Evolutionary conservation across 2,329 filamentous ascomycete species (phyloP).

Genomic region (Coleophoma crateriformis): DNA sequence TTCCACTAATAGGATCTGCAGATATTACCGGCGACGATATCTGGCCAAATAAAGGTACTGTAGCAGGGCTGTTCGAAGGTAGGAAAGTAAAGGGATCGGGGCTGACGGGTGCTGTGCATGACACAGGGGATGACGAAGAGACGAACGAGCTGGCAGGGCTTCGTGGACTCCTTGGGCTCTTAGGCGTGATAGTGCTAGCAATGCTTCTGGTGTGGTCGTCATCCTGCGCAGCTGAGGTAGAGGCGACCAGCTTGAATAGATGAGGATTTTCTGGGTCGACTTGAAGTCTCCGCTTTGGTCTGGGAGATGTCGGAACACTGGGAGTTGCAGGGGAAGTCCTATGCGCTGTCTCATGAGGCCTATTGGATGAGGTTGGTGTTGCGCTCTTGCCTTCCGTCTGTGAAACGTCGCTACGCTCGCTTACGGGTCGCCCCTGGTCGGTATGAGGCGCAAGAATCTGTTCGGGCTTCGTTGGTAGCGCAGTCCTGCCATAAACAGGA

Average conservation of each 20-base stretch:
- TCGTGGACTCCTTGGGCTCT: too few species aligned
- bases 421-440: too few species aligned
- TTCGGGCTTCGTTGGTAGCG: constrained; percentile 4
- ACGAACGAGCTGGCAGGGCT: too few species aligned
- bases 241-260: constrained; percentile 16
- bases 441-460: constrained; percentile 4
- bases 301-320: constrained; percentile 16
- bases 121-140: constrained; percentile 3
- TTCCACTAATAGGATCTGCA: constrained; percentile 22
- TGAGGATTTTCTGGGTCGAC: constrained; percentile 25
- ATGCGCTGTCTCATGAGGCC: constrained; percentile 14
- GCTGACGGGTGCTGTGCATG: constrained; percentile 13
- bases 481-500: constrained; percentile 6
- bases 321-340: constrained; percentile 17
- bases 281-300: constrained; percentile 21
- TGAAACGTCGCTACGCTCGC: constrained; percentile 3
- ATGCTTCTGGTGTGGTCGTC: constrained; percentile 3
- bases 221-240: neutral
- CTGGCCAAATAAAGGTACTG: too few species aligned
- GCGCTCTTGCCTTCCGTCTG: constrained; percentile 5
- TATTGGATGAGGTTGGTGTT: constrained; percentile 9
- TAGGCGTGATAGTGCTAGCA: too few species aligned
- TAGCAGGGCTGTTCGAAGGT: constrained; percentile 12
- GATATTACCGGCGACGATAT: constrained; percentile 16
- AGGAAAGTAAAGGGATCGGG: constrained; percentile 9